Conservation (phyloP, 768 basidiomycete genomes). For the Kwoniella heveanensis region DNA sequence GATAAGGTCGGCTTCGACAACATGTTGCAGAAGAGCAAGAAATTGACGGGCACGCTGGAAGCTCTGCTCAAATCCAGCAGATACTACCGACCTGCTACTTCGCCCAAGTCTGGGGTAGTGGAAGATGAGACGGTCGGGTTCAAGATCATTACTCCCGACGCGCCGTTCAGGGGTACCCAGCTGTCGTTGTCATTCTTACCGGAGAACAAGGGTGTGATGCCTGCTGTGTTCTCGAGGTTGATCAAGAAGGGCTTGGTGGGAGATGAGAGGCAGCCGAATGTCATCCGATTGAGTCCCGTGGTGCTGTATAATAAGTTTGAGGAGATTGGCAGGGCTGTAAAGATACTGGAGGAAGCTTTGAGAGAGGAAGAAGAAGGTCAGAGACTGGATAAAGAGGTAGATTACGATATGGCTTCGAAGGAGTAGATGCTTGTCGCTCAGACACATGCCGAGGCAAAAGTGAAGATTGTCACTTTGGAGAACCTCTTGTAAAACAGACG, state of each 20-base stretch:
- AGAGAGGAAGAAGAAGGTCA: constrained; percentile 34
- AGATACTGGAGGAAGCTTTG: constrained; percentile 64
- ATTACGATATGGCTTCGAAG: constrained; percentile 22
- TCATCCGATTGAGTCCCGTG: constrained; percentile 82
- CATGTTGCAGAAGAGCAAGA: constrained; percentile 69
- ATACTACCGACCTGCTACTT: constrained; percentile 63
- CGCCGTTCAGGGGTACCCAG: constrained; percentile 76
- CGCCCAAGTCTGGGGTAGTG: not conserved
- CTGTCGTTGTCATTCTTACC: constrained; percentile 70
- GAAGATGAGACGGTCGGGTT: constrained; percentile 61
- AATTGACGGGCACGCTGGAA: constrained; percentile 74
- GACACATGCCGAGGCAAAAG: not conserved
- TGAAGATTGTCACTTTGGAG: no score
- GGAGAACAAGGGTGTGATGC: constrained; percentile 67
- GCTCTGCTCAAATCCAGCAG: constrained; percentile 64
- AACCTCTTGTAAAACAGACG: no score
- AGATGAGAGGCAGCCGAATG: constrained; percentile 87
- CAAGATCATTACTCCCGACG: constrained; percentile 86
- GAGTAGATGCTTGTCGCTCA: constrained; percentile 1
- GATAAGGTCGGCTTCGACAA: constrained; percentile 74
- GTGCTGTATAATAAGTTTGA: constrained; percentile 81
- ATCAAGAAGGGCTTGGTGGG: constrained; percentile 76
- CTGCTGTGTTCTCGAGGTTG: constrained; percentile 66
- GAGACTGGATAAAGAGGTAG: constrained; percentile 2
- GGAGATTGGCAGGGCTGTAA: constrained; percentile 74